phyloP scores from a whole-genome alignment of 2,329 filamentous ascomycete genomes.

The Pseudogymnoascus sp. region DNA sequence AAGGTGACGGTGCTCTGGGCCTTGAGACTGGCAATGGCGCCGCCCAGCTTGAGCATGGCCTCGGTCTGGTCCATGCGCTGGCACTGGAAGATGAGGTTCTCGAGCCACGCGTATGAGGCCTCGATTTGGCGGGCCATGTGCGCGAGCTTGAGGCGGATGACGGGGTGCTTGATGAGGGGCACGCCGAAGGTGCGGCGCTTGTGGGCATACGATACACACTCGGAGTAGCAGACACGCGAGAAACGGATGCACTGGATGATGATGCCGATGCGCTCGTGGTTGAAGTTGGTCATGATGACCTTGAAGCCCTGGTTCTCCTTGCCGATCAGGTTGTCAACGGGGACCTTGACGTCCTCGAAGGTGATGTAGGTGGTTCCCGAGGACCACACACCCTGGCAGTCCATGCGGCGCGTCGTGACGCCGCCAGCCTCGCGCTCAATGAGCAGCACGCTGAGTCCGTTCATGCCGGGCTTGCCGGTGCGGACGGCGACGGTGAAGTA shows the following conservation, averaged over 20 bases:
- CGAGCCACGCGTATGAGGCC: conserved; percentile 92
- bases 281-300: conserved; percentile 99
- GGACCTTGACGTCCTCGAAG: conserved; percentile 98
- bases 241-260: conserved; percentile 97
- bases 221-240: conserved; percentile 93
- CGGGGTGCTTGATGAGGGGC: conserved; percentile 91
- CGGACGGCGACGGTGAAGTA: conserved; percentile 97
- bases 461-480: conserved; percentile 83
- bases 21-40: conserved; percentile 88
- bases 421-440: conserved; percentile 81
- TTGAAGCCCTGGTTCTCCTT: conserved; percentile 98
- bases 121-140: conserved; percentile 99
- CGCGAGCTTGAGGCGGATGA: conserved; percentile 94
- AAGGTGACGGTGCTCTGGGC: conserved; percentile 91
- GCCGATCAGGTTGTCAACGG: conserved; percentile 96
- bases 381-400: conserved; percentile 96
- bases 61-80: conserved; percentile 87
- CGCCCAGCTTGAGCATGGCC: conserved; percentile 91
- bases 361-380: conserved; percentile 95
- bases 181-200: conserved; percentile 96
- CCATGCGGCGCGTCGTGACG: conserved; percentile 90
- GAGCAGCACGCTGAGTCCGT: conserved; percentile 80
- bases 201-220: conserved; percentile 92
- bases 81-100: conserved; percentile 91
- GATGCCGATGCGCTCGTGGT: conserved; percentile 97